Evolutionary conservation across 352 stramenopile genomes (phyloP), one percentile per base, ranked within the genome.

Genomic region (Pythium biforme): DNA sequence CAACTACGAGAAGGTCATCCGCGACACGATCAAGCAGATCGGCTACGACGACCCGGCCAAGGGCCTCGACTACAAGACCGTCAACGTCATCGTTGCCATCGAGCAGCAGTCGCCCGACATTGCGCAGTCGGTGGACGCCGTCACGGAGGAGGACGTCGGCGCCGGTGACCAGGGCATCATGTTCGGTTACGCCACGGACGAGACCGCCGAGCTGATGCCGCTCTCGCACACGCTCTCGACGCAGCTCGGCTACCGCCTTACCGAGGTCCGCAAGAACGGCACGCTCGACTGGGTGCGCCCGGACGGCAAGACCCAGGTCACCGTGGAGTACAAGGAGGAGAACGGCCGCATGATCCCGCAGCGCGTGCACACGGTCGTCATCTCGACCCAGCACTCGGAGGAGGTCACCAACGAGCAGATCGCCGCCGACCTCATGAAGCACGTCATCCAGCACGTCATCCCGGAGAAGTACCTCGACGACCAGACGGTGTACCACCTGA

Each of bases 81-180:
- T 97, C 68, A 99, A 99, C 79, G 98, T 99, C 19, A 98, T 99
- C 62, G 97, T 99, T 3, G 97, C 96, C 31, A 97, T 99, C 59
- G 97, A 99, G 78, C 96, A 99, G 80, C 98, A 99, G 87, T 98
- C 90, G 54, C 97, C 98, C 2, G 98, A 99, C 74, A 99, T 99
- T 74, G 97, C 97, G 26, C 97, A 99, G 77, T 97, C 92, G 34
- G 98, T 99, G 4, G 96, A 99, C 86, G 86, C 93, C 23, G 84
- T 88, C 41, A 99, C 98, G 58, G 94, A 98, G 19, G 87, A 98
- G 76, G 97, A 99, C 59, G 97, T 99, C 65, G 97, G 97, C 47
- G 97, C 97, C 20, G 97, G 97, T 43, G 97, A 99, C 85, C 97
- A 99, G 79, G 97, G 82, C 22, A 92, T 92, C 68, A 92, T 93